Evolutionary conservation across 2,329 filamentous ascomycete genomes (phyloP).

Genomic region (Cordyceps cateniannulata): DNA sequence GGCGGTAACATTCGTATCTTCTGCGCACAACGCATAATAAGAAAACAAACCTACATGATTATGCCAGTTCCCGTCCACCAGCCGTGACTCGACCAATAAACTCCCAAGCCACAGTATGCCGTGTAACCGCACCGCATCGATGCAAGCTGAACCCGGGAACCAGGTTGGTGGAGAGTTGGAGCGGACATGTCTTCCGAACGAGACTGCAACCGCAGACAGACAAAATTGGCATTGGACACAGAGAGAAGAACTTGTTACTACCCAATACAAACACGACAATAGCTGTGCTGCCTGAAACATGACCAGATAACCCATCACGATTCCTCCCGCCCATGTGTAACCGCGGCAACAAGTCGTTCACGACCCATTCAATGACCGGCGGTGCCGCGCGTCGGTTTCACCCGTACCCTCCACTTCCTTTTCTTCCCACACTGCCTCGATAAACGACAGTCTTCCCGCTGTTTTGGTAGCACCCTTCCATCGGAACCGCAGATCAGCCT

Average conservation of each 20-base stretch:
- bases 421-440: constrained; percentile 29
- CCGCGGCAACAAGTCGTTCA: constrained; percentile 6
- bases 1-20: background rate
- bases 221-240: background rate
- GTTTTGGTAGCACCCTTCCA: constrained; percentile 25
- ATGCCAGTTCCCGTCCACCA: background rate
- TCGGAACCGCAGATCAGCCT: constrained; percentile 31
- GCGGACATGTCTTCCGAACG: background rate
- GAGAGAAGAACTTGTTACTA: background rate
- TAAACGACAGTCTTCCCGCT: constrained; percentile 27
- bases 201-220: background rate
- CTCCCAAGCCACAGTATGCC: background rate
- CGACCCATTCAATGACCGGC: background rate
- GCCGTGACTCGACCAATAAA: background rate
- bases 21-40: background rate
- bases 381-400: background rate
- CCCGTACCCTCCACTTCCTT: background rate
- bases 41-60: background rate
- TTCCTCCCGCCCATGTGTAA: constrained; percentile 1
- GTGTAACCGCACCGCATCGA: background rate
- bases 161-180: background rate
- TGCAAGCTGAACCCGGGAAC: constrained; percentile 3
- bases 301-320: background rate
- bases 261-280: background rate
- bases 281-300: background rate